phyloP scores from a whole-genome alignment of 768 basidiomycete genomes.

The Pleurotus citrinopileatus region DNA sequence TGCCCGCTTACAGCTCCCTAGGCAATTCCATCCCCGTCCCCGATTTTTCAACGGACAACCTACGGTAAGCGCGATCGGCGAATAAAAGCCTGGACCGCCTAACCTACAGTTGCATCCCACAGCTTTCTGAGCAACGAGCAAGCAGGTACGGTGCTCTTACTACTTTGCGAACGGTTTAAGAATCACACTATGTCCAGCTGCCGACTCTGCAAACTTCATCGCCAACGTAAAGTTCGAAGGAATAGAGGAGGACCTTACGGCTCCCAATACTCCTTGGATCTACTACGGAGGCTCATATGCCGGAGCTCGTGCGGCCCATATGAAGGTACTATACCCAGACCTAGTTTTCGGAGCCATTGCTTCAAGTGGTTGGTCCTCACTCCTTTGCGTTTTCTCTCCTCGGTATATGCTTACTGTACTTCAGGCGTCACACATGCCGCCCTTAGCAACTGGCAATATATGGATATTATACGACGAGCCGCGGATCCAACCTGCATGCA shows the following conservation, averaged over 20 bases:
- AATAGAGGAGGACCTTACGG: conserved; percentile 67
- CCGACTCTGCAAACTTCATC: conserved; percentile 94
- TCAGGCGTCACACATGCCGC: conserved; percentile 84
- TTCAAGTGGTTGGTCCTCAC: conserved; percentile 59
- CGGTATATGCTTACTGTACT: background rate
- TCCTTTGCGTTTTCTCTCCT: conserved; percentile 1
- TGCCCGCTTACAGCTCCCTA: conserved; percentile 30
- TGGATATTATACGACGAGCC: conserved; percentile 72
- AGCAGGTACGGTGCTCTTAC: background rate
- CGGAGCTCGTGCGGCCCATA: conserved; percentile 90
- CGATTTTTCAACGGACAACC: conserved; percentile 78
- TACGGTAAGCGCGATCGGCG: conserved; percentile 48
- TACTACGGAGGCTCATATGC: conserved; percentile 95
- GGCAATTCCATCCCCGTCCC: conserved; percentile 73
- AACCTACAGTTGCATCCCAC: background rate
- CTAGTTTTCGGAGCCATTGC: conserved; percentile 90
- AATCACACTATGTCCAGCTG: conserved; percentile 33
- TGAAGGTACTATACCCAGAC: conserved; percentile 83
- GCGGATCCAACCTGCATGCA: conserved; percentile 62
- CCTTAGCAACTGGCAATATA: conserved; percentile 84
- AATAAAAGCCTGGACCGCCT: background rate
- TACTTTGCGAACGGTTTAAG: background rate
- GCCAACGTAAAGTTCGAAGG: conserved; percentile 70
- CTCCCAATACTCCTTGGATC: conserved; percentile 80
- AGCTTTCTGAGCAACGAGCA: conserved; percentile 82